phyloP scores from a whole-genome alignment of 352 stramenopile genomes.

The Hyaloperonospora arabidopsidis region DNA sequence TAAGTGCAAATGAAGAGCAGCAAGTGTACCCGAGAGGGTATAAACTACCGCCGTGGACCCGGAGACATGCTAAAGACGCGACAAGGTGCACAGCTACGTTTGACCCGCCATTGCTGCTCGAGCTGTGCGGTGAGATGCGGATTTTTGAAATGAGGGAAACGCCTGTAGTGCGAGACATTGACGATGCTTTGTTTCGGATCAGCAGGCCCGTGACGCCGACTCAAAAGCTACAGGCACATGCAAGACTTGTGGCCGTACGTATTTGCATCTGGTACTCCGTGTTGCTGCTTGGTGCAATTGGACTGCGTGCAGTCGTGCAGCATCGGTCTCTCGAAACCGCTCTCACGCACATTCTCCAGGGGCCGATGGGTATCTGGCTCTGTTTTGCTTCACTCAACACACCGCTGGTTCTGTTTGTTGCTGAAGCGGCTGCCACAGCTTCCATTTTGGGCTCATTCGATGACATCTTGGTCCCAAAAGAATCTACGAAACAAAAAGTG shows the following conservation, averaged over 20 bases:
- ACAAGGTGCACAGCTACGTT: conserved; percentile 69
- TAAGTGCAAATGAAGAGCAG: conserved; percentile 13
- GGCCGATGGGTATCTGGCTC: conserved; percentile 72
- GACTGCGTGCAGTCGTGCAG: conserved; percentile 52
- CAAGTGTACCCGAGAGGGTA: conserved; percentile 40
- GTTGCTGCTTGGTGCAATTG: conserved; percentile 59
- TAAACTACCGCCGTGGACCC: conserved; percentile 55
- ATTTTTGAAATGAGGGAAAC: conserved; percentile 84
- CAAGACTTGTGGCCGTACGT: conserved; percentile 43
- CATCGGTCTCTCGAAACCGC: conserved; percentile 61
- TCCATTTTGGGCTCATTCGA: conserved; percentile 78
- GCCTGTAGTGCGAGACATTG: conserved; percentile 66
- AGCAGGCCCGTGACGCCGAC: conserved; percentile 60
- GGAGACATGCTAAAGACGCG: conserved; percentile 37
- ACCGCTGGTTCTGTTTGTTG: conserved; percentile 69
- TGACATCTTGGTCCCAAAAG: conserved; percentile 38
- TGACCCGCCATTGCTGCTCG: conserved; percentile 58
- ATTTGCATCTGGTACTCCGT: conserved; percentile 66
- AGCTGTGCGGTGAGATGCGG: conserved; percentile 79
- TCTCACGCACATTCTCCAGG: conserved; percentile 60
- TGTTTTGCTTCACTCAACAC: conserved; percentile 83
- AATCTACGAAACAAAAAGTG: conserved; percentile 6
- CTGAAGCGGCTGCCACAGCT: conserved; percentile 57
- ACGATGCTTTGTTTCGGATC: conserved; percentile 73
- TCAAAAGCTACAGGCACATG: conserved; percentile 63